Conservation (phyloP, 768 basidiomycete species). For the Termitomyces bulborhizus region DNA sequence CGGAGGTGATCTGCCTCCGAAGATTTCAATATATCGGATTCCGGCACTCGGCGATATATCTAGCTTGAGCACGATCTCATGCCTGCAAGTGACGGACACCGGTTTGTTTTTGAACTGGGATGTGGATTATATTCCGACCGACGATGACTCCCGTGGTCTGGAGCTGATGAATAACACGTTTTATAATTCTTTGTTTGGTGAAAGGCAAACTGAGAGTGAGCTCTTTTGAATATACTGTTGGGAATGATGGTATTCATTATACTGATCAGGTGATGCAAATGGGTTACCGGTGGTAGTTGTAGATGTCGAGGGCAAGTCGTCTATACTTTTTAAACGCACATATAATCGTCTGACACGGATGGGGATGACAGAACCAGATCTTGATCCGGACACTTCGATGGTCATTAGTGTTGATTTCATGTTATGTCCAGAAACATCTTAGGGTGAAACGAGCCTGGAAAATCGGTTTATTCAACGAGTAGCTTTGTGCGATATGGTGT, state of each 20-base stretch:
- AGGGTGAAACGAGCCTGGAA: neutral
- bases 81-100: conserved; percentile 51
- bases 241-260: neutral
- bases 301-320: conserved; percentile 5
- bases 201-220: conserved; percentile 10
- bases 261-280: neutral
- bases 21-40: conserved; percentile 20
- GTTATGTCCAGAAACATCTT: neutral
- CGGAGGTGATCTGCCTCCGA: conserved; percentile 7
- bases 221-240: neutral
- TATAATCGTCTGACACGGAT: neutral
- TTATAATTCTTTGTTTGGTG: conserved; percentile 8
- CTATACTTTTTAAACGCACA: neutral
- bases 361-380: neutral
- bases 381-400: conserved; percentile 8
- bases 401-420: conserved; percentile 14
- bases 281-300: conserved; percentile 4
- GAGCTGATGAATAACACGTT: conserved; percentile 3
- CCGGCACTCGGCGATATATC: conserved; percentile 24
- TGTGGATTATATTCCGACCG: conserved; percentile 2
- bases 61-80: conserved; percentile 30
- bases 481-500: neutral
- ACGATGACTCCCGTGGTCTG: neutral
- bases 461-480: neutral
- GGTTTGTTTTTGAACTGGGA: conserved; percentile 46